phyloP scores from a whole-genome alignment of 352 stramenopile species.

The Phytophthora kernoviae region DNA sequence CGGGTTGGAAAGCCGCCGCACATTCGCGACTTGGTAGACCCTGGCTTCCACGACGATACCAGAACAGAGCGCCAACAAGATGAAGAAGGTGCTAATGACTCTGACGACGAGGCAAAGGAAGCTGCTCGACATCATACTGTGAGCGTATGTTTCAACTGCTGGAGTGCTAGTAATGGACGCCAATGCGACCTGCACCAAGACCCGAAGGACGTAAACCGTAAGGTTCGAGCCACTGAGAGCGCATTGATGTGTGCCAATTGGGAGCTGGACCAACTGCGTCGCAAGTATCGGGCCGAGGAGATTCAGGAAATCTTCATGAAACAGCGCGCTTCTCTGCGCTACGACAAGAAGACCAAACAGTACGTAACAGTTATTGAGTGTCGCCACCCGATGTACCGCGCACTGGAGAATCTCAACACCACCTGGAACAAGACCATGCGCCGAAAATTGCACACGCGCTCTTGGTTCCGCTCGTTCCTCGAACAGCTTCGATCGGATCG shows the following conservation, averaged over 20 bases:
- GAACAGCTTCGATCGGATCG: slow-evolving; percentile 79
- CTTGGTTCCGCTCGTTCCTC: slow-evolving; percentile 92
- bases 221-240: slow-evolving; percentile 65
- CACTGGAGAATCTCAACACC: slow-evolving; percentile 47
- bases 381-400: slow-evolving; percentile 92
- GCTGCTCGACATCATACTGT: slow-evolving; percentile 20
- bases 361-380: slow-evolving; percentile 91
- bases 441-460: slow-evolving; percentile 79
- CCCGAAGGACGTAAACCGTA: slow-evolving; percentile 46
- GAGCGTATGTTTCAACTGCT: slow-evolving; percentile 93
- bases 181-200: slow-evolving; percentile 73
- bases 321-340: slow-evolving; percentile 85
- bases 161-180: slow-evolving; percentile 88
- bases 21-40: slow-evolving; percentile 80
- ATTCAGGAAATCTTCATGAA: slow-evolving; percentile 94
- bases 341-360: slow-evolving; percentile 83
- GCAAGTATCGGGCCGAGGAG: slow-evolving; percentile 89
- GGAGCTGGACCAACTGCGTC: slow-evolving; percentile 87
- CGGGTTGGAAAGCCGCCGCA: slow-evolving; percentile 39
- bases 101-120: slow-evolving; percentile 16
- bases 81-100: slow-evolving; percentile 4
- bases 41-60: slow-evolving; percentile 64
- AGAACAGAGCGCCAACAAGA: slow-evolving; percentile 10
- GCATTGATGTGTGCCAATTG: slow-evolving; percentile 93
- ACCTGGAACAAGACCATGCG: slow-evolving; percentile 90